Conservation (phyloP, 176 grass and related monocot species). For the Secale cereale region DNA sequence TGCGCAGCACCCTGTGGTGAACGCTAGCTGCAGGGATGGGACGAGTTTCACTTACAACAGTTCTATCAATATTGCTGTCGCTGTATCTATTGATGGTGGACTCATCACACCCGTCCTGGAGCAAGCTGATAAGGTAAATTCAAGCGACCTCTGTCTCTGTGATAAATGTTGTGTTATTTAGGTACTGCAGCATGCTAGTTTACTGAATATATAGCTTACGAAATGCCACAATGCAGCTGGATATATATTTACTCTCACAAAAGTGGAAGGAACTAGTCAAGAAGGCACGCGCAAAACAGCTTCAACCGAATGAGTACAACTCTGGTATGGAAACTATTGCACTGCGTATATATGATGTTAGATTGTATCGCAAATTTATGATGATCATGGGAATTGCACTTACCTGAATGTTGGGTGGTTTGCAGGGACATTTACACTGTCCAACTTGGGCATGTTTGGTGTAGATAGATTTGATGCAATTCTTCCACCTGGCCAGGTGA, state of each 20-base stretch:
- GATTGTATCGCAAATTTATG: not conserved
- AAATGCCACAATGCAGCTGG: constrained; percentile 54
- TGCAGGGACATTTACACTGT: constrained; percentile 93
- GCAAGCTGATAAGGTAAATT: constrained; percentile 83
- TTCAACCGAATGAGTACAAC: constrained; percentile 88
- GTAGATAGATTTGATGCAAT: constrained; percentile 97
- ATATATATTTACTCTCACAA: constrained; percentile 95
- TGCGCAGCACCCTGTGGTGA: constrained; percentile 75
- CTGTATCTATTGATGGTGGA: constrained; percentile 88
- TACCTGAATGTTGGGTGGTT: constrained; percentile 21
- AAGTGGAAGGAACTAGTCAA: constrained; percentile 95
- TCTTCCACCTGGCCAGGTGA: constrained; percentile 96
- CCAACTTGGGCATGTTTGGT: constrained; percentile 98
- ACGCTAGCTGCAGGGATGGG: constrained; percentile 87
- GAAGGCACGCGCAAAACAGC: constrained; percentile 87
- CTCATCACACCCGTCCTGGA: constrained; percentile 90
- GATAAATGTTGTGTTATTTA: not conserved
- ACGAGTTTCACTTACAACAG: constrained; percentile 92
- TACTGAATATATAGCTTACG: constrained; percentile 17
- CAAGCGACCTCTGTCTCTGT: not conserved
- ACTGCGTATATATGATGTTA: not conserved
- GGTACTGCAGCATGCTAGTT: not conserved
- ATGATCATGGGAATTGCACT: constrained; percentile 16
- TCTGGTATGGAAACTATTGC: constrained; percentile 50
- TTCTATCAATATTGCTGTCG: constrained; percentile 89